These are phyloP conservation scores for Mycena vitilis DNA, from an alignment of 768 basidiomycete genomes.

Conservation along the genomic window DNA sequence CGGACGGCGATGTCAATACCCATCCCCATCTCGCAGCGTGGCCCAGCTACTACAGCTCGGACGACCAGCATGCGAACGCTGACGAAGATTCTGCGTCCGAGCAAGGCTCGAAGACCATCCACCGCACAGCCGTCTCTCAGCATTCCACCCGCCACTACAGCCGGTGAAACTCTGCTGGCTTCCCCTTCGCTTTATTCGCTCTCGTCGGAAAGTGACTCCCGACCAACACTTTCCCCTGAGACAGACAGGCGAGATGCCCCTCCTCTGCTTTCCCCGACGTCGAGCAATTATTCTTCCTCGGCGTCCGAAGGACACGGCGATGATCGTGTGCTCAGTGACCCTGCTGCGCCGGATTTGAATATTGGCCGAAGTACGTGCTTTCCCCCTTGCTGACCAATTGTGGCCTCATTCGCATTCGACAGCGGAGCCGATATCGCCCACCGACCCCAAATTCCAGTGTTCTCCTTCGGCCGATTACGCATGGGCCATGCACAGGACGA, in stretches of 20 bases:
- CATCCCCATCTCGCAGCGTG: neutral
- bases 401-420: slow-evolving; percentile 7
- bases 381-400: neutral
- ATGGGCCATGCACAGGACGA: slow-evolving; percentile 9
- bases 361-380: slow-evolving; percentile 20
- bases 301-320: slow-evolving; percentile 25
- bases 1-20: slow-evolving; percentile 15
- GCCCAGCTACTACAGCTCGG: slow-evolving; percentile 18
- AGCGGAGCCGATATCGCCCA: slow-evolving; percentile 17
- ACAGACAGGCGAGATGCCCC: slow-evolving; percentile 5
- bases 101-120: slow-evolving; percentile 14
- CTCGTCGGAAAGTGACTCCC: slow-evolving; percentile 28
- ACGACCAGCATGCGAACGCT: slow-evolving; percentile 29
- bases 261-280: slow-evolving; percentile 24
- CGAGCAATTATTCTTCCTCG: slow-evolving; percentile 26
- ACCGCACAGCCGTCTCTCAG: slow-evolving; percentile 15
- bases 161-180: slow-evolving; percentile 19
- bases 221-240: slow-evolving; percentile 10
- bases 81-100: slow-evolving; percentile 26
- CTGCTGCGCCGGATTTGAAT: slow-evolving; percentile 10
- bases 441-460: slow-evolving; percentile 6
- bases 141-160: slow-evolving; percentile 1
- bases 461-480: slow-evolving; percentile 11
- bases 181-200: slow-evolving; percentile 34
- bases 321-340: neutral